phyloP scores from a whole-genome alignment of 139 green algal genomes.

The Penium margaritaceum region DNA sequence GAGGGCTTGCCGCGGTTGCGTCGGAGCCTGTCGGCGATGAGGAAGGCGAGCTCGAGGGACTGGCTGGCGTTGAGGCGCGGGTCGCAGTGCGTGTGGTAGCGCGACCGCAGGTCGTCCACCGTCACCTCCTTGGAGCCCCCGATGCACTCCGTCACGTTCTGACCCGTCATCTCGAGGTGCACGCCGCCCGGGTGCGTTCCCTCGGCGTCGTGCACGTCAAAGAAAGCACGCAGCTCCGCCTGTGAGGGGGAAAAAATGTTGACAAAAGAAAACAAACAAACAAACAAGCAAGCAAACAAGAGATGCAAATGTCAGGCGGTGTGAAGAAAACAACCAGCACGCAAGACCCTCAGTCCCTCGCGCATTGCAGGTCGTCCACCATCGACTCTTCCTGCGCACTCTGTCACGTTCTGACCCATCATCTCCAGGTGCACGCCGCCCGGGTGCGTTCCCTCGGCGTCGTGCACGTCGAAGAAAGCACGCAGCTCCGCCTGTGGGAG shows the following conservation, averaged over 20 bases:
- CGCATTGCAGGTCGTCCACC: conserved; percentile 75
- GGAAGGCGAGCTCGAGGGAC: conserved; percentile 95
- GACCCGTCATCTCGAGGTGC: conserved; percentile 95
- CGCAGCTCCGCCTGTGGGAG: conserved; percentile 55
- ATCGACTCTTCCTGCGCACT: conserved; percentile 79
- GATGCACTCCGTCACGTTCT: conserved; percentile 87
- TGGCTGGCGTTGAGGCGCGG: conserved; percentile 95
- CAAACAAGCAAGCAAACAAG: no score
- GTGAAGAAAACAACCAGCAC: no score
- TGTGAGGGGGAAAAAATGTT: background rate
- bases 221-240: conserved; percentile 73
- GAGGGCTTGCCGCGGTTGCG: conserved; percentile 14
- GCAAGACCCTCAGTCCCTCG: no score
- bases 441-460: conserved; percentile 71
- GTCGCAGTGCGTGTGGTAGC: conserved; percentile 99
- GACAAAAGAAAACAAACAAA: no score
- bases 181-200: conserved; percentile 82
- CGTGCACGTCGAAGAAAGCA: conserved; percentile 88
- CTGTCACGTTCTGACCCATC: conserved; percentile 77
- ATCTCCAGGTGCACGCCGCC: conserved; percentile 97
- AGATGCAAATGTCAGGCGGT: no score
- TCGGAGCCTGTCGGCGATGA: conserved; percentile 66
- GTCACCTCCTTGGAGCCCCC: conserved; percentile 64
- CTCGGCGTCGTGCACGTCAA: conserved; percentile 82
- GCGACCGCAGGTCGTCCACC: conserved; percentile 72